Conservation (phyloP, 2,329 filamentous ascomycete genomes). For the Didymella pinodella region DNA sequence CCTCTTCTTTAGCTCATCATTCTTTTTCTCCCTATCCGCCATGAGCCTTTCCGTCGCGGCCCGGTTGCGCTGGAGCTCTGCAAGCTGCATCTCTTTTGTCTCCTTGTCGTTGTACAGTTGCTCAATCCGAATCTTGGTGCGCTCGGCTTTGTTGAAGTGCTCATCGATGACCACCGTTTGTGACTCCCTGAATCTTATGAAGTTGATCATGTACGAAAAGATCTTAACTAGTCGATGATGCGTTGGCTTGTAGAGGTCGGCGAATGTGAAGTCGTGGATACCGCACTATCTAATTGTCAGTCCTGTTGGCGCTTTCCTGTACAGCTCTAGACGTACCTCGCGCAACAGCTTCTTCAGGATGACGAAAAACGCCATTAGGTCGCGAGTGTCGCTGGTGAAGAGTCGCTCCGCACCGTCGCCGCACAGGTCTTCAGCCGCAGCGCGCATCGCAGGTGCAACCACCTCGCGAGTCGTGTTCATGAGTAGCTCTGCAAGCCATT, state of each 20-base stretch:
- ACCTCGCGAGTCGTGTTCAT: conserved; percentile 94
- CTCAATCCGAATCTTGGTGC: conserved; percentile 87
- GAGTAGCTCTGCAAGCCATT: conserved; percentile 94
- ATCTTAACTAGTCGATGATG: conserved; percentile 92
- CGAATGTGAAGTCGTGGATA: conserved; percentile 91
- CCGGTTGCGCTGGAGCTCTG: conserved; percentile 81
- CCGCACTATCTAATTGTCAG: conserved; percentile 68
- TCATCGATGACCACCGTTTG: conserved; percentile 90
- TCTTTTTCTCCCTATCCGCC: conserved; percentile 82
- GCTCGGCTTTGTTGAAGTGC: conserved; percentile 90
- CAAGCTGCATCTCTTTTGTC: conserved; percentile 79
- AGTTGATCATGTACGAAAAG: conserved; percentile 98
- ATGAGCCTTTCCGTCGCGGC: conserved; percentile 82
- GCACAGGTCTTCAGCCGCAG: conserved; percentile 85
- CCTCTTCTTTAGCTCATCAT: conserved; percentile 84
- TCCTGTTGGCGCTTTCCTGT: conserved; percentile 19
- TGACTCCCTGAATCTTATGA: conserved; percentile 93
- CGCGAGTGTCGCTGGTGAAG: conserved; percentile 84
- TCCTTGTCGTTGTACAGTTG: conserved; percentile 85
- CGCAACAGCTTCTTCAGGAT: conserved; percentile 79
- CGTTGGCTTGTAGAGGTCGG: conserved; percentile 88
- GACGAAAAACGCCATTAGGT: conserved; percentile 95
- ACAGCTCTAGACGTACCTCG: conserved; percentile 57
- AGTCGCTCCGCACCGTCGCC: conserved; percentile 81
- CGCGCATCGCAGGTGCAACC: conserved; percentile 93